A percentile compares a stretch with the other conserved stretches of the same genome.
Evolutionary conservation across 352 stramenopile species (phyloP).

Genomic region (Phytophthora quininea): DNA sequence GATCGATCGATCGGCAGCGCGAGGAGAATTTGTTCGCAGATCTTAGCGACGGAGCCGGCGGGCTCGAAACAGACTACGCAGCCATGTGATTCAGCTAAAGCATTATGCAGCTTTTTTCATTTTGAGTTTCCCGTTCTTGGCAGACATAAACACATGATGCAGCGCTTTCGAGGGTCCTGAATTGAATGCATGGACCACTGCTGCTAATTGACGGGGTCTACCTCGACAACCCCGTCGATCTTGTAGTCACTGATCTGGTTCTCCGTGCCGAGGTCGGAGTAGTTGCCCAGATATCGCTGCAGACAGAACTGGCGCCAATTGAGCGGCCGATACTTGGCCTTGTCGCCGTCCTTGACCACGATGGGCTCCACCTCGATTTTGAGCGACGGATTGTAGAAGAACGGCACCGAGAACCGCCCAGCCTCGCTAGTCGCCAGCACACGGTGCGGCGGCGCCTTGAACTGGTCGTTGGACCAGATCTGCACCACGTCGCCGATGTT

Average conservation of each 20-base stretch:
- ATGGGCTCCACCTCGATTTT: conserved; percentile 56
- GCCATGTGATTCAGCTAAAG: too few relatives aligned
- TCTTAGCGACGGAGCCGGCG: too few relatives aligned
- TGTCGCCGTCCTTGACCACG: conserved; percentile 28
- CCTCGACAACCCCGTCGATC: neutral
- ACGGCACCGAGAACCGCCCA: conserved; percentile 53
- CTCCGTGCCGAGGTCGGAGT: conserved; percentile 89
- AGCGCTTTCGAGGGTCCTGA: too few relatives aligned
- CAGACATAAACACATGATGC: too few relatives aligned
- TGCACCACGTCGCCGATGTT: conserved; percentile 71
- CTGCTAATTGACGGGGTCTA: too few relatives aligned
- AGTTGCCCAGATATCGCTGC: conserved; percentile 89
- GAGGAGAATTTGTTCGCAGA: too few relatives aligned
- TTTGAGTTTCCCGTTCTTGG: too few relatives aligned
- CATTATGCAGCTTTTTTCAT: too few relatives aligned
- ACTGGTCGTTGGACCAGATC: conserved; percentile 62
- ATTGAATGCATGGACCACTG: too few relatives aligned
- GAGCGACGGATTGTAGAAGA: conserved; percentile 73
- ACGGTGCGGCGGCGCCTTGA: conserved; percentile 53
- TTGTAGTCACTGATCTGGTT: conserved; percentile 91
- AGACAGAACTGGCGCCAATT: conserved; percentile 89
- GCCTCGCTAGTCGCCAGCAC: conserved; percentile 37
- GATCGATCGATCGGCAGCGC: too few relatives aligned
- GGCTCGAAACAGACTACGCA: too few relatives aligned
- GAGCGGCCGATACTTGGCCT: conserved; percentile 28